A percentile compares a stretch with the other conserved stretches of the same genome.
phyloP scores from a whole-genome alignment of 495 filamentous ascomycete species.

The Platismatia glauca region DNA sequence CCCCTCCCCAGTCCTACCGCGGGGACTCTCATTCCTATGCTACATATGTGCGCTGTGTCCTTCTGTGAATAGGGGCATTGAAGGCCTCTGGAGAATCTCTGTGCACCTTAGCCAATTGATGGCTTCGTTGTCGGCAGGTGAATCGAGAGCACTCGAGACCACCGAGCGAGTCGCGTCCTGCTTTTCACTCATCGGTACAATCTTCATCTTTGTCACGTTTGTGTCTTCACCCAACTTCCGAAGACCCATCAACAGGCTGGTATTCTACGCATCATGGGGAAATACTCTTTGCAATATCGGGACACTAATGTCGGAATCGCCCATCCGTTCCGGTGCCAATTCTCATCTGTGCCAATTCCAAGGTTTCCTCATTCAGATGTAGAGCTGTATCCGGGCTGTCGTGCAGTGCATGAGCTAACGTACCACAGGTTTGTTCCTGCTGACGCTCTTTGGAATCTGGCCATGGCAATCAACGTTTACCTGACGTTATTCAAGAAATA shows the following conservation, averaged over 20 bases:
- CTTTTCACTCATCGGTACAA: slow-evolving; percentile 64
- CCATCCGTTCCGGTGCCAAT: slow-evolving; percentile 34
- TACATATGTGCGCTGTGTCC: not conserved
- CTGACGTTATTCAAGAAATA: slow-evolving; percentile 77
- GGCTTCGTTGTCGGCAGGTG: slow-evolving; percentile 11
- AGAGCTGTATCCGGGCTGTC: slow-evolving; percentile 8
- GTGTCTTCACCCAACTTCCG: slow-evolving; percentile 50
- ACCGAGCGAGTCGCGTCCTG: slow-evolving; percentile 61
- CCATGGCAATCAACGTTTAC: slow-evolving; percentile 86
- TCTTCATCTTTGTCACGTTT: slow-evolving; percentile 70
- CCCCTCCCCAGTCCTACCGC: not conserved
- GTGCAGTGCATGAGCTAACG: not conserved
- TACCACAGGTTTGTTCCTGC: slow-evolving; percentile 61
- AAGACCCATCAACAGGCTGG: slow-evolving; percentile 78
- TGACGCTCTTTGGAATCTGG: slow-evolving; percentile 72
- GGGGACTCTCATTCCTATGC: not conserved
- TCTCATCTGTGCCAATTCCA: slow-evolving; percentile 67
- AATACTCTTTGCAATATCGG: slow-evolving; percentile 76
- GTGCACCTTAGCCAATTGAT: not conserved
- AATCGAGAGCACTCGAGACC: slow-evolving; percentile 39
- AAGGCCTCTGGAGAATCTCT: not conserved
- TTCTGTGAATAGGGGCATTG: not conserved
- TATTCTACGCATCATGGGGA: slow-evolving; percentile 79
- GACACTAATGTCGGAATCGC: slow-evolving; percentile 60
- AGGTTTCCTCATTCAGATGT: slow-evolving; percentile 70